Conservation (phyloP, 345 rosid species). For the Erysimum cheiranthoides region DNA sequence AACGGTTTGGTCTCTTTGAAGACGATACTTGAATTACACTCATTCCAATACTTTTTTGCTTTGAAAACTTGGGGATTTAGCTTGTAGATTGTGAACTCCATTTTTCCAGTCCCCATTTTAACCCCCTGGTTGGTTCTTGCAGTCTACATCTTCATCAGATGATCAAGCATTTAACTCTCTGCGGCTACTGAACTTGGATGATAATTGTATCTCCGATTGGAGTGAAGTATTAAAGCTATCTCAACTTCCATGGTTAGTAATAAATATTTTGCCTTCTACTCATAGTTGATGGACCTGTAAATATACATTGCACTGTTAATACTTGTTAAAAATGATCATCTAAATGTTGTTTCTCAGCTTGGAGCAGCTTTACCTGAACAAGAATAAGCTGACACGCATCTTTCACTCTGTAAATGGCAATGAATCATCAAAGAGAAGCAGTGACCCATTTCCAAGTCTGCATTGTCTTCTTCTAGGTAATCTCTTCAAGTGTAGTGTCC, state of each 20-base stretch:
- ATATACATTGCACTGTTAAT: neutral
- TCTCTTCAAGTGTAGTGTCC: slow-evolving; percentile 17
- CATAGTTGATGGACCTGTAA: neutral
- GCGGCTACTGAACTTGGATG: slow-evolving; percentile 85
- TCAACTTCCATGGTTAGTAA: slow-evolving; percentile 69
- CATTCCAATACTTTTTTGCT: neutral
- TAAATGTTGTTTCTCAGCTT: slow-evolving; percentile 57
- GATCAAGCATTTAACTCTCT: slow-evolving; percentile 70
- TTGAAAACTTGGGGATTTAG: neutral
- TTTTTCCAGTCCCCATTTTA: neutral
- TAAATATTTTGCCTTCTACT: slow-evolving; percentile 30
- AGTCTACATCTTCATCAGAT: slow-evolving; percentile 56
- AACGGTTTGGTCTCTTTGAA: slow-evolving; percentile 12
- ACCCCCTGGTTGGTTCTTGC: slow-evolving; percentile 28
- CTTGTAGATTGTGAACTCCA: neutral
- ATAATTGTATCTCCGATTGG: slow-evolving; percentile 84
- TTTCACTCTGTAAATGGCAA: slow-evolving; percentile 54
- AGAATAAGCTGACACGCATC: slow-evolving; percentile 67
- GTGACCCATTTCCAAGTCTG: slow-evolving; percentile 66
- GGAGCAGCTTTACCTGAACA: slow-evolving; percentile 86
- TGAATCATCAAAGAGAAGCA: slow-evolving; percentile 50
- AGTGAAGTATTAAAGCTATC: slow-evolving; percentile 78
- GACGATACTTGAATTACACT: neutral
- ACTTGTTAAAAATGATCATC: neutral
- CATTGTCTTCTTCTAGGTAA: slow-evolving; percentile 88